Base-by-base conservation (phyloP, 345 rosid species). In the Passiflora organensis region DNA sequence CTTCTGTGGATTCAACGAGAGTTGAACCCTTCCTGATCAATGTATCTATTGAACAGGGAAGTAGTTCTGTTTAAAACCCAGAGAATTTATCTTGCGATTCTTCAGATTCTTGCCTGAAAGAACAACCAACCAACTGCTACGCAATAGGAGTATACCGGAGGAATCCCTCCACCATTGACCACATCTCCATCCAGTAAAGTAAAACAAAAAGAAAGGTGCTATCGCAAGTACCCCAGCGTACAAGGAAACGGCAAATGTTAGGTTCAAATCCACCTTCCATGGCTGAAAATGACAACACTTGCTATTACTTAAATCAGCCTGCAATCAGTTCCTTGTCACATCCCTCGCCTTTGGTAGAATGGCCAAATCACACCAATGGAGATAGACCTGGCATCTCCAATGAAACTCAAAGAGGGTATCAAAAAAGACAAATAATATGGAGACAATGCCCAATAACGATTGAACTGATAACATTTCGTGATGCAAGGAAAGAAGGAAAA, bases 201-300 rank as follows among this genome's bases (percentile, higher is more conserved):
- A 21, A 44, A 55, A 12, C 10, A 15, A 20, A 52, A 24, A 22
- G 17, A 25, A 16, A 16, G 9, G 53, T 37, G 12, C 12, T 53
- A n/a, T 12, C n/a, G 1, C 39, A 13, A 38, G 47, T 32, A 43
- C 36, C 18, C 42, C 13, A 23, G 15, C 32, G 32, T 14, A 24
- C 48, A 20, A 32, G 22, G 5, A 47, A 25, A 25, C 43, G 43
- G 51, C 22, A 41, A 63, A 54, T 48, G 34, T 46, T 39, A 38
- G 74, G 71, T 50, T 51, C 13, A 22, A 59, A 46, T 53, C 32
- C 54, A 36, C 43, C 43, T 41, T 15, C 13, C 5, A 2, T 13
- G 2, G 6, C 37, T 44, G 23, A 56, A 13, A 20, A 63, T 2
- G 56, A 41, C 50, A 51, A 63, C 47, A 18, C 64, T 41, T 6